Conservation (phyloP, 345 rosid species). For the Schrenkiella parvula region DNA sequence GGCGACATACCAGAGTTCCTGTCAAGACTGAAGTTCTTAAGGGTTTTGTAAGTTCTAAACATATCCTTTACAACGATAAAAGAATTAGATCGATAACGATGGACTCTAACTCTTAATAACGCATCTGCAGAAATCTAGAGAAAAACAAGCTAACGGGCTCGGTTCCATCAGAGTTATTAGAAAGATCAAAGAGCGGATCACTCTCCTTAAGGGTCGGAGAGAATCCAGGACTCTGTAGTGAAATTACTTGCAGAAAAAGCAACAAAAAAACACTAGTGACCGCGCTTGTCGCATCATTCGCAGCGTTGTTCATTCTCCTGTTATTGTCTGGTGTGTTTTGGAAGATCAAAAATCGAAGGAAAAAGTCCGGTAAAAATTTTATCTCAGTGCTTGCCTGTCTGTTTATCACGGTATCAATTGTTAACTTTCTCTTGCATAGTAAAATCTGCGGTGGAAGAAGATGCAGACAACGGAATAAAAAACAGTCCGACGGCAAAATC, state of each 20-base stretch:
- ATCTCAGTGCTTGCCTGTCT: too few relatives aligned
- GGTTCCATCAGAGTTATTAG: constrained; percentile 35
- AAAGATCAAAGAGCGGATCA: constrained; percentile 25
- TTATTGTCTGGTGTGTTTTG: constrained; percentile 2
- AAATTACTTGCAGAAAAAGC: constrained; percentile 14
- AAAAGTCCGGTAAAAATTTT: constrained; percentile 17
- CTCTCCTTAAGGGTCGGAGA: constrained; percentile 29
- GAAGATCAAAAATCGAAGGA: constrained; percentile 16
- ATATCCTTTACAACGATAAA: not conserved
- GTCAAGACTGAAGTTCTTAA: constrained; percentile 36
- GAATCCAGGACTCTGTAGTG: constrained; percentile 1
- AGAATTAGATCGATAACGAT: not conserved
- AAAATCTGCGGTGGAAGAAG: constrained; percentile 15
- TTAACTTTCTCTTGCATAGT: not conserved
- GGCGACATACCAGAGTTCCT: constrained; percentile 48
- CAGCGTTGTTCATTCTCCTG: constrained; percentile 16
- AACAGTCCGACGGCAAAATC: not conserved
- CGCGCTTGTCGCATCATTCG: constrained; percentile 21
- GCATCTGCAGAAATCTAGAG: constrained; percentile 35
- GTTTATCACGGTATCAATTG: not conserved
- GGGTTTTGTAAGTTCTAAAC: constrained; percentile 45
- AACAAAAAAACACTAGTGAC: constrained; percentile 13
- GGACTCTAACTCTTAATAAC: not conserved
- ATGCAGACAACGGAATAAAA: not conserved
- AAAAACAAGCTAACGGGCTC: constrained; percentile 42